Evolutionary conservation across 2,329 filamentous ascomycete genomes (phyloP), one percentile per base, ranked within the genome.

Genomic region (Penicillium sp.): DNA sequence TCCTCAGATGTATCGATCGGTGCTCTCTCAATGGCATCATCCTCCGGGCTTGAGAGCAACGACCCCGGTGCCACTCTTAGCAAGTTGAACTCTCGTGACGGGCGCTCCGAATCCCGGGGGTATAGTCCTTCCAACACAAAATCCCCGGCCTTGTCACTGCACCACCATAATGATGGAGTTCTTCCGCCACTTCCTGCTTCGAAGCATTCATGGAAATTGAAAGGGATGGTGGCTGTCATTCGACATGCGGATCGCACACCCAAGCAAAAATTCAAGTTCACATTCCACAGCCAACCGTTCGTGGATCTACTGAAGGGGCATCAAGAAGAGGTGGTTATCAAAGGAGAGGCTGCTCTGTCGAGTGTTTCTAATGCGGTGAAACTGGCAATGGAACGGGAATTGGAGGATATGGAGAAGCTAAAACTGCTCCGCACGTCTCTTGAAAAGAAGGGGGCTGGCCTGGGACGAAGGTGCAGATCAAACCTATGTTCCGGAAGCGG

Each of bases 251-350:
- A 98, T 71, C 85, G 93, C 46, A 98, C 93, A 1, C 93, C 93
- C 2, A 98, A 98, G 71, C 93, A 98, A 62, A 98, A 98, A 67
- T 96, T 96, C 77, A 98, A 98, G 67, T 98, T 97, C 62, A 98
- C 93, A 0, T 97, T 98, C 60, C 93, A 98, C 64, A 95, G 89
- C 0, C 88, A 90, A 52, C 93, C 93, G 0, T 98, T 98, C 62
- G 90, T 98, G 53, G 87, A 95, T 54, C 77, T 98, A 3, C 79
- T 98, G 34, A 95, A 91, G 65, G 93, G 93, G 0, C 91, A 98
- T 61, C 88, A 95, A 61, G 91, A 97, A 68, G 93, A 98, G 65
- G 93, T 98, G 1, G 77, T 98, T 1, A 79, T 98, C 18, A 93
- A 95, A 55, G 91, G 91, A 7, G 89, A 95, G 64, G 84, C 89